Conservation (phyloP, 345 rosid genomes). For the Aquilaria sinensis region DNA sequence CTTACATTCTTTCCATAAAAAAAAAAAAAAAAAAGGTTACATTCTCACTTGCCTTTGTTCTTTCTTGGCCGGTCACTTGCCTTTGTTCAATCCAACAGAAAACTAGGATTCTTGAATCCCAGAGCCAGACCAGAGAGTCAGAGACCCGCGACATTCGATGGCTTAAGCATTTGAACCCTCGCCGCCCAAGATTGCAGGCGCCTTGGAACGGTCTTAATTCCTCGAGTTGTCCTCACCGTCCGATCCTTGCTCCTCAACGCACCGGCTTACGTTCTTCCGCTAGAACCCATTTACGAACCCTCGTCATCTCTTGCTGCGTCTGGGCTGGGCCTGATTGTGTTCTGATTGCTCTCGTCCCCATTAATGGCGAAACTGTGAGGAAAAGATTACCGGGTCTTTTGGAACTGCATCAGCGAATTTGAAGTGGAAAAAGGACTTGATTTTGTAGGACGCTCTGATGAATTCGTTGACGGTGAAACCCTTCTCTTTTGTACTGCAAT, state of each 20-base stretch:
- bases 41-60: too few relatives aligned
- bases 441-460: conserved; percentile 29
- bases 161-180: too few relatives aligned
- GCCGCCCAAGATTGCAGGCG: too few relatives aligned
- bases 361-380: conserved; percentile 9
- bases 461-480: conserved; percentile 44
- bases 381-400: background rate
- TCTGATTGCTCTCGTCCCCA: background rate
- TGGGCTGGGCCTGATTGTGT: background rate
- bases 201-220: too few relatives aligned
- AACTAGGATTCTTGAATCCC: too few relatives aligned
- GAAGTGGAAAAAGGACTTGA: background rate
- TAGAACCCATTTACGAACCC: conserved; percentile 18
- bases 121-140: too few relatives aligned
- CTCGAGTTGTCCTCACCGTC: too few relatives aligned
- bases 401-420: background rate
- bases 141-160: too few relatives aligned
- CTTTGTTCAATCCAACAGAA: too few relatives aligned
- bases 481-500: conserved; percentile 27
- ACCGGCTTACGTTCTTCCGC: conserved; percentile 2
- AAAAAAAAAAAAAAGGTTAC: too few relatives aligned
- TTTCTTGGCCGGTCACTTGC: too few relatives aligned
- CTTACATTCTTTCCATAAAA: too few relatives aligned
- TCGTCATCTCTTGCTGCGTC: conserved; percentile 12
- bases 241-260: conserved; percentile 1